These are phyloP conservation scores for Rubus idaeus DNA, from an alignment of 306 rosid species.

Conservation along the genomic window DNA sequence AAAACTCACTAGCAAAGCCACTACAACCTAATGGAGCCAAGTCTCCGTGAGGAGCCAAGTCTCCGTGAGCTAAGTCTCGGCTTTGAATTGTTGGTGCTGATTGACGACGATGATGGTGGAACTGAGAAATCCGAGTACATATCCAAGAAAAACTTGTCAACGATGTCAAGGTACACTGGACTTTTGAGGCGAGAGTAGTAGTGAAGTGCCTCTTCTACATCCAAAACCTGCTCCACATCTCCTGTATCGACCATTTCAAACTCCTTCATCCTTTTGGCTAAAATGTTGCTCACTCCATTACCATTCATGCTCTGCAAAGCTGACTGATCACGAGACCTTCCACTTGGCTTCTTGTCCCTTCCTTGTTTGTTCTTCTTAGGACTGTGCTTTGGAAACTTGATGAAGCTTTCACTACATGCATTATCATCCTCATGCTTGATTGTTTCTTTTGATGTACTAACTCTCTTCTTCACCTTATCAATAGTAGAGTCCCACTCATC, in stretches of 20 bases:
- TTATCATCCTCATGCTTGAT: slow-evolving; percentile 35
- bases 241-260: slow-evolving; percentile 67
- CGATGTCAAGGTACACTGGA: slow-evolving; percentile 73
- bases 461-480: slow-evolving; percentile 34
- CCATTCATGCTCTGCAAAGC: slow-evolving; percentile 28
- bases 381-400: slow-evolving; percentile 29
- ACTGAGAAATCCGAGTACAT: slow-evolving; percentile 57
- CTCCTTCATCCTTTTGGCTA: slow-evolving; percentile 77
- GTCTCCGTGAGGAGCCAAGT: slow-evolving; percentile 23
- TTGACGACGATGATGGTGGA: slow-evolving; percentile 39
- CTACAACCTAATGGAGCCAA: slow-evolving; percentile 47
- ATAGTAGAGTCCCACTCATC: slow-evolving; percentile 70
- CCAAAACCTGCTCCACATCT: slow-evolving; percentile 78
- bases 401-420: slow-evolving; percentile 28
- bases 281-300: slow-evolving; percentile 29
- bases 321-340: slow-evolving; percentile 23
- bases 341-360: slow-evolving; percentile 45
- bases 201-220: slow-evolving; percentile 90
- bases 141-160: slow-evolving; percentile 79
- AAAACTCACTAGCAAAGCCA: slow-evolving; percentile 28
- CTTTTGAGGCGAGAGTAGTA: slow-evolving; percentile 89
- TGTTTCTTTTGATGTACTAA: slow-evolving; percentile 31
- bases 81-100: slow-evolving; percentile 45
- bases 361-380: slow-evolving; percentile 38
- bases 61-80: slow-evolving; percentile 32